Evolutionary conservation across 2,329 filamentous ascomycete genomes (phyloP), one percentile per base, ranked within the genome.

Genomic region (Trichoderma afroharzianum): DNA sequence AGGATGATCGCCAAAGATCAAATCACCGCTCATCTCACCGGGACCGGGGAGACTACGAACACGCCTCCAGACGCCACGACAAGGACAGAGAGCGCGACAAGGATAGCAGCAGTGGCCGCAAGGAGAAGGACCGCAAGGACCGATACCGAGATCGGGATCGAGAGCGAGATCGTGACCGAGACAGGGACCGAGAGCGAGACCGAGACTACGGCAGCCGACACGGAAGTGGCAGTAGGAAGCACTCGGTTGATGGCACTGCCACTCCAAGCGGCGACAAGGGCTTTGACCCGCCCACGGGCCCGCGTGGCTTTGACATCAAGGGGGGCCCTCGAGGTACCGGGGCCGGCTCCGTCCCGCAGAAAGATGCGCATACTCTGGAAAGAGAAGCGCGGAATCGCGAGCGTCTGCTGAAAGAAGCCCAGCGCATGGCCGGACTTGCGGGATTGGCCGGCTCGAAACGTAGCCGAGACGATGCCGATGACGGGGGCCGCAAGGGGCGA

Each of bases 351-450:
- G 71, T 67, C 68, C 75, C 78, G 32, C 75, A 76, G 50, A 85
- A 84, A 72, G 89, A 92, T 74, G 85, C 88, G n/a, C 91, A 93
- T 79, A 91, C 91, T 1, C 83, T 90, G 0, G 91, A 93, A 79
- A 88, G 91, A 26, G 91, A 92, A 77, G 88, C 88, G 14, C 84
- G 90, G 18, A 87, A 91, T 76, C 85, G 90, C 59, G 90, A 92
- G 79, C 85, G 91, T 30, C 83, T 92, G 66, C 83, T 91, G 14
- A 91, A 90, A 76, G 91, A 93, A 80, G 88, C 89, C 50, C 89
- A 93, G 80, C 86, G 88, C 43, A 88, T 91, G 80, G 85, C 89
- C 58, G 84, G 87, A 57, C 78, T 89, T 67, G 79, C 83, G 3
- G 82, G 85, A 67, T 76, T 86, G 33, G 80, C 81, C 50, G 82